Evolutionary conservation across 176 grass and related monocot genomes (phyloP).

Genomic region (Bolboschoenus planiculmis): DNA sequence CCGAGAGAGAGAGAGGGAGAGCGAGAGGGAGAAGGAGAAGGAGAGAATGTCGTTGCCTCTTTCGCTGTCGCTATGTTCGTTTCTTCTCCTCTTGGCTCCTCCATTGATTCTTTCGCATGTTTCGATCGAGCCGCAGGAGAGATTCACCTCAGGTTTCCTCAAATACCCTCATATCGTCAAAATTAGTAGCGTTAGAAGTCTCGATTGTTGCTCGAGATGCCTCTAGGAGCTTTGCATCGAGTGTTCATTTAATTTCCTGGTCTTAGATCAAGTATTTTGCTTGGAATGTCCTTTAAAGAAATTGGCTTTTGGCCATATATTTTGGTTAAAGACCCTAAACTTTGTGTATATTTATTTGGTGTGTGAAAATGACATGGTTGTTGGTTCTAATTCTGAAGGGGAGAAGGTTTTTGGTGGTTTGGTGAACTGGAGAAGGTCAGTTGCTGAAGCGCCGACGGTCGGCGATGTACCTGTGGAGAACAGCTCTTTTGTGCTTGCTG

Average conservation of each 20-base stretch:
- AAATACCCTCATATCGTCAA: neutral
- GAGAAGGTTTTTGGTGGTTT: slow-evolving; percentile 6
- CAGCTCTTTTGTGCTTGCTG: slow-evolving; percentile 62
- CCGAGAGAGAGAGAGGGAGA: neutral
- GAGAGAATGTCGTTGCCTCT: neutral
- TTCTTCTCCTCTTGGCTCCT: neutral
- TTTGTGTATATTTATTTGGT: neutral
- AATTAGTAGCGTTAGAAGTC: neutral
- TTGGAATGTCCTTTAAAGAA: neutral
- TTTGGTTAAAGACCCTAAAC: neutral
- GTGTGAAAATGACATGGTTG: neutral
- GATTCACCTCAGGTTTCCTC: neutral
- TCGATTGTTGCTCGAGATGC: neutral
- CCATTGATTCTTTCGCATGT: neutral
- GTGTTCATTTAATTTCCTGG: neutral
- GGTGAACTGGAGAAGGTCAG: slow-evolving; percentile 39
- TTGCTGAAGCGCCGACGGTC: slow-evolving; percentile 38
- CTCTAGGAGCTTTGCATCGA: neutral
- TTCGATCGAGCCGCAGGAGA: neutral
- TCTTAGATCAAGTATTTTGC: neutral
- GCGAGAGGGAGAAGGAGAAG: neutral
- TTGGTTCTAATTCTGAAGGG: slow-evolving; percentile 19
- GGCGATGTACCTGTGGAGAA: slow-evolving; percentile 32
- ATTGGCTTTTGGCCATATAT: neutral
- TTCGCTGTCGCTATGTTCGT: neutral